Evolutionary conservation across 1,139 yeast genomes (phyloP), one percentile per base, ranked within the genome.

Genomic region (Saccharomyces pastorianus): DNA sequence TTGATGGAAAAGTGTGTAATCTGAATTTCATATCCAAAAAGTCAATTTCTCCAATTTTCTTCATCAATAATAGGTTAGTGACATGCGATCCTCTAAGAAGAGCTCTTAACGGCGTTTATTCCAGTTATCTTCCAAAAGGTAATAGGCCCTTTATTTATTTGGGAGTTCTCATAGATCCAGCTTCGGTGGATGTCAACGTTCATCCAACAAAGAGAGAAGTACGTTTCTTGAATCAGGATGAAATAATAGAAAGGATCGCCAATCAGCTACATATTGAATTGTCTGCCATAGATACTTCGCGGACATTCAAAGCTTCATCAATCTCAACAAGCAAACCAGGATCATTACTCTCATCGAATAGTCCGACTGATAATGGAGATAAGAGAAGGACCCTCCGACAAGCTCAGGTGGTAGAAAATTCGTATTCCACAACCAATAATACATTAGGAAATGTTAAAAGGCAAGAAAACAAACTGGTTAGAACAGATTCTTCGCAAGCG

Each of bases 131-230:
- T 14, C 96, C 98, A 0, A 87, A 85, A 59, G 96, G 96, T 0
- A 80, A 79, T 49, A 83, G 79, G 59, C 87, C 96, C 0, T 93
- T 93, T 66, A 77, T 88, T 1, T 93, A 90, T 69, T 59, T 93
- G 53, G 77, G 88, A 49, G 67, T 93, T 25, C 75, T 75, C 42
- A 81, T 93, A 5, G 74, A 76, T 20, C 88, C 97, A 0, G 73
- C 72, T 34, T 84, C 85, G 56, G 76, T 93, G 13, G 99, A 93
- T 67, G 99, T 93, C 9, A 93, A 93, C 67, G 84, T 95, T 8
- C 99, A 95, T 65, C 99, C 99, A 0, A 93, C 99, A 0, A 93
- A 93, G 64, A 77, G 95, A 53, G 98, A 93, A 64, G 98, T 95
- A 1, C 71, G 96, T 51, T 90, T 95, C 67, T 72, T 93, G 41